Evolutionary conservation across 768 basidiomycete genomes (phyloP).

Genomic region (Lepiota venenata): DNA sequence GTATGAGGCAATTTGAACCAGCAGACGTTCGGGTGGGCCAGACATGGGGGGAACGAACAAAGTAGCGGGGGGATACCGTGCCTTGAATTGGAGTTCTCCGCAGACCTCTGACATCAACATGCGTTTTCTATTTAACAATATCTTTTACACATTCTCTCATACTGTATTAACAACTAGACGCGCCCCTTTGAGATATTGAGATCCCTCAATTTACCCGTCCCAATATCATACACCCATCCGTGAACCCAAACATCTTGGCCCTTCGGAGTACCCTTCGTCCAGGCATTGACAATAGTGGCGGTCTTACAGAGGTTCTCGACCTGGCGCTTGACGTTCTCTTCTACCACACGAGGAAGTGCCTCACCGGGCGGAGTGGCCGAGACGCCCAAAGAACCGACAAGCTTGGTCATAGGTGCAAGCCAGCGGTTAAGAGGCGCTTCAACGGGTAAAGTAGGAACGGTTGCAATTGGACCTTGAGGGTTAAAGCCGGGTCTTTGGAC

Average conservation of each 20-base stretch:
- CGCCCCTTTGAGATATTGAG: slow-evolving; percentile 44
- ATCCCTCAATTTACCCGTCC: slow-evolving; percentile 55
- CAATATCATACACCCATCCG: slow-evolving; percentile 71
- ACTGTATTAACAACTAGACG: too few relatives aligned
- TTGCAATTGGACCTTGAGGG: slow-evolving; percentile 27
- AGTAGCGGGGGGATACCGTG: not conserved
- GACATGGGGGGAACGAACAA: not conserved
- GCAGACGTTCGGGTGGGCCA: slow-evolving; percentile 30
- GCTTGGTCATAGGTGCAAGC: slow-evolving; percentile 63
- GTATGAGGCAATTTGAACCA: slow-evolving; percentile 85
- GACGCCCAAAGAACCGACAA: slow-evolving; percentile 46
- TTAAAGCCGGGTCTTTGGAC: slow-evolving; percentile 31
- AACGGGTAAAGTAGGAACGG: slow-evolving; percentile 30
- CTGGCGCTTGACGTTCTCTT: slow-evolving; percentile 58
- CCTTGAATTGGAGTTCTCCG: not conserved
- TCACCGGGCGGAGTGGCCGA: slow-evolving; percentile 28
- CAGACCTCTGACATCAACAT: not conserved
- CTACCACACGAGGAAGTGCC: slow-evolving; percentile 45
- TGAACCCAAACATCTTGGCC: slow-evolving; percentile 55
- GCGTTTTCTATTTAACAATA: not conserved
- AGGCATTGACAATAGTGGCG: slow-evolving; percentile 42
- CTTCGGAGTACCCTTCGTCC: slow-evolving; percentile 38
- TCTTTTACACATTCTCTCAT: not conserved
- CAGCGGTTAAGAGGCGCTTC: slow-evolving; percentile 61
- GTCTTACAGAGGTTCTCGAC: slow-evolving; percentile 48